A percentile compares a stretch with the other conserved stretches of the same genome.
These are phyloP conservation scores for Chloranthus sessilifolius DNA, from an alignment of 164 flowering plant genomes.

Conservation along the genomic window DNA sequence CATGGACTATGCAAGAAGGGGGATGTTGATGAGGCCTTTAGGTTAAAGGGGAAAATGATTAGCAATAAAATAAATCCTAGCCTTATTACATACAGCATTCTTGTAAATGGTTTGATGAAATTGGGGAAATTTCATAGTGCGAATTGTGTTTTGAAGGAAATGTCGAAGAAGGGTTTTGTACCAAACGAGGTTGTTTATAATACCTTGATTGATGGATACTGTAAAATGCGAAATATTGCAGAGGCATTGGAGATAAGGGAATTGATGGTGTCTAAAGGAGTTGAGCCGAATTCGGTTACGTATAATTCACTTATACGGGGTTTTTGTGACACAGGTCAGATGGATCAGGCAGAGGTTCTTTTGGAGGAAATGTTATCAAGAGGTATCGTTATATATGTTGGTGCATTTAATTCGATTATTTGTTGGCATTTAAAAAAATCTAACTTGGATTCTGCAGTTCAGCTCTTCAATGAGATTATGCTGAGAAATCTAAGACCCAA, in stretches of 20 bases:
- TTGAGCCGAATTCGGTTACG: constrained; percentile 47
- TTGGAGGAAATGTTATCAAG: constrained; percentile 47
- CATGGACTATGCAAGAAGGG: constrained; percentile 58
- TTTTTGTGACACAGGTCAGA: constrained; percentile 39
- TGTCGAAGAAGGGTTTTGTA: constrained; percentile 35
- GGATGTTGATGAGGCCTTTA: constrained; percentile 45
- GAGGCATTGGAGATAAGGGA: constrained; percentile 47
- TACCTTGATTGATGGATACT: constrained; percentile 60
- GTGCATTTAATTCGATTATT: constrained; percentile 39
- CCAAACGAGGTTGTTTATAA: constrained; percentile 56
- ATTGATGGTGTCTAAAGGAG: constrained; percentile 48
- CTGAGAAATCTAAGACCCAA: constrained; percentile 48
- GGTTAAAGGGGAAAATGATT: constrained; percentile 53
- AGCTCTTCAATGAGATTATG: constrained; percentile 47
- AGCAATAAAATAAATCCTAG: constrained; percentile 36
- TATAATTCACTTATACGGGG: constrained; percentile 52
- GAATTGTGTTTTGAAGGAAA: constrained; percentile 42
- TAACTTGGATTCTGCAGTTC: constrained; percentile 44
- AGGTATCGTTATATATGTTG: constrained; percentile 29
- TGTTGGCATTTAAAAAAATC: constrained; percentile 33
- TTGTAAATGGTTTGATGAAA: constrained; percentile 56
- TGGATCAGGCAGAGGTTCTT: constrained; percentile 40
- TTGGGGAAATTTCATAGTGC: constrained; percentile 44
- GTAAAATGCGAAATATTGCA: constrained; percentile 37
- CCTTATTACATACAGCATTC: constrained; percentile 44